phyloP scores from a whole-genome alignment of 352 stramenopile species.

The Globisporangium irregulare region DNA sequence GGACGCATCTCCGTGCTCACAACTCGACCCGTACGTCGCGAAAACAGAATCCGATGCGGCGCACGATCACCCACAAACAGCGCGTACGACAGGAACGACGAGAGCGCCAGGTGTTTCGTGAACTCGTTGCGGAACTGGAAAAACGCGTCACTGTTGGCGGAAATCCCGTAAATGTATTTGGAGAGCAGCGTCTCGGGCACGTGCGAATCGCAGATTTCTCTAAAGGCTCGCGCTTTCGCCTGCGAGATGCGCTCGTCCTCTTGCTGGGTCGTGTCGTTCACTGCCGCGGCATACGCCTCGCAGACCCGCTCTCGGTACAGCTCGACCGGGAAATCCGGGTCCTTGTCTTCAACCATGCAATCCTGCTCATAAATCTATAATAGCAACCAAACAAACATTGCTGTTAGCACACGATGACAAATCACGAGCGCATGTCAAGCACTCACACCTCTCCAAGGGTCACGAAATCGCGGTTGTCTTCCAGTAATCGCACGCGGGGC shows the following conservation, averaged over 20 bases:
- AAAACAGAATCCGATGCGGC: conserved; percentile 84
- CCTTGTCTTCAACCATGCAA: conserved; percentile 62
- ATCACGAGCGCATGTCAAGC: background rate
- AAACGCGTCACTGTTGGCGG: conserved; percentile 69
- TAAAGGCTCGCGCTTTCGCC: conserved; percentile 68
- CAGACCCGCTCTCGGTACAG: conserved; percentile 74
- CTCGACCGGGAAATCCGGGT: conserved; percentile 79
- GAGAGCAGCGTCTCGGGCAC: conserved; percentile 83
- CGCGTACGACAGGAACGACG: conserved; percentile 82
- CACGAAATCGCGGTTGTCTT: conserved; percentile 84
- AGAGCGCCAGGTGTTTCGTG: conserved; percentile 82
- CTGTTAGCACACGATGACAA: background rate
- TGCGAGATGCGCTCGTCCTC: conserved; percentile 62
- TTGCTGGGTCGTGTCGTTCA: conserved; percentile 36
- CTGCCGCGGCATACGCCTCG: conserved; percentile 50
- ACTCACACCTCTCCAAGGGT: conserved; percentile 66
- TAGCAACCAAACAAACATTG: background rate
- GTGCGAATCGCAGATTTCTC: conserved; percentile 75
- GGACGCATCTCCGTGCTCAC: conserved; percentile 84
- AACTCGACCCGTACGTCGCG: conserved; percentile 69
- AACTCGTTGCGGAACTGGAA: conserved; percentile 88
- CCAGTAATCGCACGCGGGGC: conserved; percentile 82
- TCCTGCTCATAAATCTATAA: conserved; percentile 74
- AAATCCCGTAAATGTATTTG: conserved; percentile 83
- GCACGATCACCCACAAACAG: conserved; percentile 85